phyloP scores from a whole-genome alignment of 2,329 filamentous ascomycete species.

The Aspergillus fijiensis region DNA sequence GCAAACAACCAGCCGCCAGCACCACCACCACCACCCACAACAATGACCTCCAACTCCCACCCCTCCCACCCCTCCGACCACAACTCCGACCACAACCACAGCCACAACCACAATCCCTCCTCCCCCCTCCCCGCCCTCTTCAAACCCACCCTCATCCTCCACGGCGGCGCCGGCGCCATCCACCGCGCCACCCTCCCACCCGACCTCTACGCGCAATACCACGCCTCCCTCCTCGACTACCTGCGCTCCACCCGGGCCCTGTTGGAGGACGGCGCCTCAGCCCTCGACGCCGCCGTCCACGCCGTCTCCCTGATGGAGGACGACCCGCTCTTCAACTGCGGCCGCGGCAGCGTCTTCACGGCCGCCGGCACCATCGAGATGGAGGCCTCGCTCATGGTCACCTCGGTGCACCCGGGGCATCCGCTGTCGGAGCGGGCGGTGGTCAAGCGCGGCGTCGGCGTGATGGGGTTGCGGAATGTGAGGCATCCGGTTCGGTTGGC shows the following conservation, averaged over 20 bases:
- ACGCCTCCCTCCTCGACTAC: slow-evolving; percentile 61
- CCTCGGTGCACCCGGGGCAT: slow-evolving; percentile 33
- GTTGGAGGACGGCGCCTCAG: slow-evolving; percentile 51
- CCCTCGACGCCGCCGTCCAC: slow-evolving; percentile 71
- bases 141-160: slow-evolving; percentile 64
- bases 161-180: slow-evolving; percentile 72
- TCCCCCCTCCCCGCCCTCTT: slow-evolving; percentile 20
- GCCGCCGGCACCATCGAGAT: slow-evolving; percentile 79
- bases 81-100: too few relatives aligned
- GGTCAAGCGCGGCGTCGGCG: slow-evolving; percentile 74
- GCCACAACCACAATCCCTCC: too few relatives aligned
- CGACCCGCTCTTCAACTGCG: slow-evolving; percentile 79
- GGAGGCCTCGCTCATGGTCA: slow-evolving; percentile 85
- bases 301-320: slow-evolving; percentile 77
- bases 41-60: not conserved
- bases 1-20: not conserved
- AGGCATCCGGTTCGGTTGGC: slow-evolving; percentile 78
- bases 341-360: slow-evolving; percentile 82
- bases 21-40: not conserved
- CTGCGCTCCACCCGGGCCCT: slow-evolving; percentile 50
- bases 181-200: slow-evolving; percentile 59
- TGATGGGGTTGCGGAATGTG: slow-evolving; percentile 71
- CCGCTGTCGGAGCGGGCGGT: slow-evolving; percentile 22
- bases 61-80: too few relatives aligned
- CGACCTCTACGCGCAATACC: slow-evolving; percentile 59